Conservation (phyloP, 2,329 filamentous ascomycete species). For the Alternaria conjuncta region DNA sequence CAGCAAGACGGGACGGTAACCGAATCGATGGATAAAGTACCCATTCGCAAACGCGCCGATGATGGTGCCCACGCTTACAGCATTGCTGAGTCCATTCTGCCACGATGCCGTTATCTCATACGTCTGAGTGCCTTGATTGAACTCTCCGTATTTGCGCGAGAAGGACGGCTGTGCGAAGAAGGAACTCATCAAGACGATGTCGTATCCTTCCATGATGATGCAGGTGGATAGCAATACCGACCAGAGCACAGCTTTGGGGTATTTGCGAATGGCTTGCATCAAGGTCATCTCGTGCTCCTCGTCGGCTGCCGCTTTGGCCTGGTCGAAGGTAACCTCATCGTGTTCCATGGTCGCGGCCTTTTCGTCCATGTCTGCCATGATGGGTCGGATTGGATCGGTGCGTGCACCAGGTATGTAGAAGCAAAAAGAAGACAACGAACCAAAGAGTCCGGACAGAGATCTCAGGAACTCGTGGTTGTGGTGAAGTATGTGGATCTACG, state of each 20-base stretch:
- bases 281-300: conserved; percentile 53
- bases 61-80: conserved; percentile 48
- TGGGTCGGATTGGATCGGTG: background rate
- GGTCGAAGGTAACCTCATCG: conserved; percentile 8
- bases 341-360: conserved; percentile 7
- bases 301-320: conserved; percentile 17
- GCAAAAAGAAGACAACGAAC: background rate
- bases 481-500: background rate
- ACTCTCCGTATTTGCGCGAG: conserved; percentile 47
- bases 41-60: conserved; percentile 50
- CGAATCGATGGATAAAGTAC: conserved; percentile 46
- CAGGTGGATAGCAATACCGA: conserved; percentile 81
- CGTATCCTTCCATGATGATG: conserved; percentile 89
- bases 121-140: conserved; percentile 28
- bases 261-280: conserved; percentile 73
- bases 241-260: conserved; percentile 84
- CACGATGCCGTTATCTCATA: conserved; percentile 50
- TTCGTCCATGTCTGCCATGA: conserved; percentile 5
- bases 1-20: conserved; percentile 32
- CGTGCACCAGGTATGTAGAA: background rate
- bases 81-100: conserved; percentile 53
- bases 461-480: background rate
- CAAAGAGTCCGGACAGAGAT: background rate
- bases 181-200: conserved; percentile 77
- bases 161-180: conserved; percentile 63